Percentiles rank a stretch among this genome's conserved stretches.
Conservation (phyloP, 2,329 filamentous ascomycete genomes). For the Rhynchosporium graminicola region DNA sequence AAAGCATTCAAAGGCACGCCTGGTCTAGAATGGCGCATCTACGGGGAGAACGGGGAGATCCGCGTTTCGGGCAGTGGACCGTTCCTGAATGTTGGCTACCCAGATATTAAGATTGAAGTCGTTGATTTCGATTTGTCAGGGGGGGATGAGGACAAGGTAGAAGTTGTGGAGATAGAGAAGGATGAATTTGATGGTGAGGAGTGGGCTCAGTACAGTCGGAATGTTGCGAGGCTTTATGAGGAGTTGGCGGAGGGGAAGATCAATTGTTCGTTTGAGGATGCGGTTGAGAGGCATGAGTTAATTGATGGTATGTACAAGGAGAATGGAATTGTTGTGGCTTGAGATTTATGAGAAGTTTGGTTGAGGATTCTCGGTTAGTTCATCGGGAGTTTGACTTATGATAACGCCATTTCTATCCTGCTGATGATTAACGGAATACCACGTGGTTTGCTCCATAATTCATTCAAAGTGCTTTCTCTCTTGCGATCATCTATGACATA, state of each 20-base stretch:
- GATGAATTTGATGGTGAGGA: slow-evolving; percentile 22
- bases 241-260: slow-evolving; percentile 21
- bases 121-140: slow-evolving; percentile 18
- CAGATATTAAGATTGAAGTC: slow-evolving; percentile 28
- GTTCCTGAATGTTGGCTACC: slow-evolving; percentile 27
- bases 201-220: slow-evolving; percentile 22
- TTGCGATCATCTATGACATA: too few relatives aligned
- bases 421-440: too few relatives aligned
- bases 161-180: slow-evolving; percentile 21
- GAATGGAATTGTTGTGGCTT: slow-evolving; percentile 25
- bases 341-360: background rate
- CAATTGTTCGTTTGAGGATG: slow-evolving; percentile 34
- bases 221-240: slow-evolving; percentile 31
- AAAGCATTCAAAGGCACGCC: slow-evolving; percentile 21
- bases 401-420: too few relatives aligned
- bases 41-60: slow-evolving; percentile 52
- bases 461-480: too few relatives aligned
- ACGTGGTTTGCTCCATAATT: too few relatives aligned
- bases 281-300: slow-evolving; percentile 34
- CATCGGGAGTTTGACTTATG: background rate
- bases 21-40: slow-evolving; percentile 51
- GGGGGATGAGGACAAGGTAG: slow-evolving; percentile 11
- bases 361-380: background rate
- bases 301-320: slow-evolving; percentile 30
- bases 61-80: slow-evolving; percentile 5